Evolutionary conservation across 1,139 yeast species (phyloP).

Genomic region (Scheffersomyces parashehatae): DNA sequence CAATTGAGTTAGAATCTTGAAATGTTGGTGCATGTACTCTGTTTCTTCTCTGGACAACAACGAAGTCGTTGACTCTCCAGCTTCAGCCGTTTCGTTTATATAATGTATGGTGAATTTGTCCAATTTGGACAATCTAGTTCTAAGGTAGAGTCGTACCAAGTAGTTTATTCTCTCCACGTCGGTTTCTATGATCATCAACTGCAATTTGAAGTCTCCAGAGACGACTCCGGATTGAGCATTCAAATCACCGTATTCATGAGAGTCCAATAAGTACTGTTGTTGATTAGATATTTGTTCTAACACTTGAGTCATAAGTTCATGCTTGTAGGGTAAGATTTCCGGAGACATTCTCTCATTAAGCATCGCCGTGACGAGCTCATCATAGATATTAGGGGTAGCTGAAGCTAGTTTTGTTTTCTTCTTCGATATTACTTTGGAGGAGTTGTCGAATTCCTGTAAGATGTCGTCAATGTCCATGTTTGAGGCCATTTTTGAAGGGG

Average conservation of each 20-base stretch:
- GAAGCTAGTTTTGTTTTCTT: constrained; percentile 10
- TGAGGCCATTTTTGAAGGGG: constrained; percentile 4
- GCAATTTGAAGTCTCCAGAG: constrained; percentile 70
- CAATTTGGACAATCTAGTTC: constrained; percentile 73
- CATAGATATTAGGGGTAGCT: constrained; percentile 29
- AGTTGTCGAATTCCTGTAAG: constrained; percentile 57
- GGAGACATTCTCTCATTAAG: constrained; percentile 83
- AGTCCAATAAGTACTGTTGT: constrained; percentile 70
- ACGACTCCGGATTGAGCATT: constrained; percentile 41
- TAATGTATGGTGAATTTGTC: constrained; percentile 68
- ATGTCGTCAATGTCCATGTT: constrained; percentile 67
- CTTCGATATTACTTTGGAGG: constrained; percentile 13
- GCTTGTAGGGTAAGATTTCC: constrained; percentile 73
- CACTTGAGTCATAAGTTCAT: constrained; percentile 55
- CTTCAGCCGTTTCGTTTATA: constrained; percentile 22
- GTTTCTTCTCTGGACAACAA: constrained; percentile 61
- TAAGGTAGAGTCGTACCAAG: constrained; percentile 72
- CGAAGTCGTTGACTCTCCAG: constrained; percentile 22
- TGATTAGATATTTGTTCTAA: constrained; percentile 63
- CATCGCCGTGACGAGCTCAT: constrained; percentile 66
- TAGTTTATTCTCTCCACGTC: constrained; percentile 88
- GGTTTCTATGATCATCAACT: constrained; percentile 82
- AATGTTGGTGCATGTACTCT: constrained; percentile 58
- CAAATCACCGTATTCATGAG: constrained; percentile 49
- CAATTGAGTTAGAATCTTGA: constrained; percentile 60